Percentiles rank a stretch among this genome's conserved stretches.
These are phyloP conservation scores for Lippia alba DNA, from an alignment of 305 asterid species.

Conservation along the genomic window DNA sequence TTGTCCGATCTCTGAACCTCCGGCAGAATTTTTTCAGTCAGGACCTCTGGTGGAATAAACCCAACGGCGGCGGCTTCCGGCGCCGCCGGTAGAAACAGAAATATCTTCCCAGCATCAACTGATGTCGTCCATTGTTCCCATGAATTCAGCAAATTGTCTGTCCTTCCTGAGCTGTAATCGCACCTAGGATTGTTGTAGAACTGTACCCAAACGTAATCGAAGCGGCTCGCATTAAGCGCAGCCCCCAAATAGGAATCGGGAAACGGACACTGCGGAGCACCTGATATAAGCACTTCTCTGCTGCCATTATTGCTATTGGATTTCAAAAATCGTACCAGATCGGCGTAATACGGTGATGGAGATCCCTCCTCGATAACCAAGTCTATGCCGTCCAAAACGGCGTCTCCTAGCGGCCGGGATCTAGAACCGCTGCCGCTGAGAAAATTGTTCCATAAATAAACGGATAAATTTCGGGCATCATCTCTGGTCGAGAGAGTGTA, in stretches of 20 bases:
- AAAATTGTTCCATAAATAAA: conserved; percentile 38
- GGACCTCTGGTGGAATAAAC: neutral
- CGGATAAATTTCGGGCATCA: conserved; percentile 31
- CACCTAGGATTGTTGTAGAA: neutral
- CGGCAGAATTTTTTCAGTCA: neutral
- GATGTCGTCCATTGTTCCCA: conserved; percentile 1
- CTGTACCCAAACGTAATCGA: neutral
- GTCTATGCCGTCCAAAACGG: conserved; percentile 37
- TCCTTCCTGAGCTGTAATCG: neutral
- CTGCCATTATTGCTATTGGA: neutral
- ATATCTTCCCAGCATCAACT: neutral
- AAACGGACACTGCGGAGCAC: neutral
- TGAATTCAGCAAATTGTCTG: neutral
- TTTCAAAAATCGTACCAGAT: neutral
- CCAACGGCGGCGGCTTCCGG: neutral
- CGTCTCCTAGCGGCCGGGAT: conserved; percentile 35
- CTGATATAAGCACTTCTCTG: neutral
- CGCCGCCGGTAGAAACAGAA: neutral
- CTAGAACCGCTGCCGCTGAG: conserved; percentile 28
- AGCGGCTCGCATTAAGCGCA: neutral
- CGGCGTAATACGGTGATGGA: no score
- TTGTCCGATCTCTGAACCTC: neutral
- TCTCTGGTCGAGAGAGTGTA: conserved; percentile 30
- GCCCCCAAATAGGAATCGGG: neutral
- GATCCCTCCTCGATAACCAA: conserved; percentile 25